Base-by-base conservation (phyloP, 305 asterid genomes). In the Nicotiana rustica region DNA sequence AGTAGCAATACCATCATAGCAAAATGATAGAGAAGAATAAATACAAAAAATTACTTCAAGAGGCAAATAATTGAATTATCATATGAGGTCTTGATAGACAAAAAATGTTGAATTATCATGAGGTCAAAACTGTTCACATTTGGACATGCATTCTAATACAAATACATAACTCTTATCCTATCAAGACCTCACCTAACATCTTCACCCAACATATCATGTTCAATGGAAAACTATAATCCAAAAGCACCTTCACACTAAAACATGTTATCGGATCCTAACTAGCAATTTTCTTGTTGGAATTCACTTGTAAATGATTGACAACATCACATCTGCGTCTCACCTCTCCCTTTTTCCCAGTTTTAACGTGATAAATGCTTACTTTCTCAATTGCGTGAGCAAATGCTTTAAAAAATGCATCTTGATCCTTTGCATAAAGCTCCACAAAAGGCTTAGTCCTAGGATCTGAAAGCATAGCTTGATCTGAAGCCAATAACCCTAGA, bases 291-390 rank as follows among this genome's bases (percentile, higher is more conserved):
- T 69, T 61, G 47, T 60, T 65, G 61, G 19, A 29, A 69, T 55
- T 36, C 15, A 69, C 36, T 60, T 71, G 47, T 71, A 67, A 12
- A 4, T 84, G 62, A 81, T 91, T 93, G 4, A 89, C 79, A 29
- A 85, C 80, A 86, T 95, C 99, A 66, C 99, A 95, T 62, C 97
- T 90, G 81, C 88, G 87, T 88, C 99, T 82, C 17, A 95, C 93
- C 89, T 95, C 99, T 81, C 99, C 99, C 60, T 88, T 17, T 0
- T 64, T 84, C 60, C 98, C 98, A 0, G 91, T 89, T 86, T 87
- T 88, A 6, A 95, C 89, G 0, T 66, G 14, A 2, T 81, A 88
- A 41, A 86, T 57, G 18, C 97, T 86, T 10, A 87, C 87, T 64
- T 92, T 95, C 90, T 93, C 95, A 89, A 93, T 91, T 0, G 89